Base-by-base conservation (phyloP, 257 asterid genomes). In the Capsicum chinense region DNA sequence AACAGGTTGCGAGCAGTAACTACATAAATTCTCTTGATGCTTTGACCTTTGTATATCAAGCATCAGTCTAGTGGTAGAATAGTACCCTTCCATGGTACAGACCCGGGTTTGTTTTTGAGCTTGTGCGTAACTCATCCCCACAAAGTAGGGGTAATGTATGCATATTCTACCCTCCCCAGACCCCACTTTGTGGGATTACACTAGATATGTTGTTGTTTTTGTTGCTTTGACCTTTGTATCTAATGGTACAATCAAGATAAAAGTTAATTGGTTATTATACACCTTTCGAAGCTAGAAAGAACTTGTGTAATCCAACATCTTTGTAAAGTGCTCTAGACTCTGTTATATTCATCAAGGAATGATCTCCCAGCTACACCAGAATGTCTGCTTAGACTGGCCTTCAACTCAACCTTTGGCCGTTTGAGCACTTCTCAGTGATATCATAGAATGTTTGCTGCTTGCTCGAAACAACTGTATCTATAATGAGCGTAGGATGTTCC, bases 301-400 rank as follows among this genome's bases (percentile, higher is more conserved):
- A 66, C 73, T 12, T 0, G 47, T 66, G 19, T 33, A 33, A 66
- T 66, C 47, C 42, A 37, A 66, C 37, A 66, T 66, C 48, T 66
- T 66, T 66, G 73, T 66, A 66, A 11, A 66, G 47, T 66, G 47
- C 19, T 66, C 73, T 66, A 66, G 44, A 3, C 44, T 44, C 1
- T 64, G 71, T 64, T 64, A 64, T 15, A 64, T 64, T 26, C n/a
- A 10, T 64, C 71, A 64, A 64, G 44, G 44, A 64, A 64, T 64
- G 71, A 64, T 64, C 71, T 64, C 71, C 42, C 0, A 13, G 73
- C 7, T 66, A 33, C 47, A 5, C 47, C 47, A 33, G n/a, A 33
- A 13, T 66, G n/a, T 66, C 39, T 62, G 37, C 69, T 63, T 63
- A 63, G 16, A 21, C 37, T 2, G 69, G 8, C 42, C 42, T 63